Conservation (phyloP, 176 grass and related monocot species). For the Rhipidocladum racemiflorum region DNA sequence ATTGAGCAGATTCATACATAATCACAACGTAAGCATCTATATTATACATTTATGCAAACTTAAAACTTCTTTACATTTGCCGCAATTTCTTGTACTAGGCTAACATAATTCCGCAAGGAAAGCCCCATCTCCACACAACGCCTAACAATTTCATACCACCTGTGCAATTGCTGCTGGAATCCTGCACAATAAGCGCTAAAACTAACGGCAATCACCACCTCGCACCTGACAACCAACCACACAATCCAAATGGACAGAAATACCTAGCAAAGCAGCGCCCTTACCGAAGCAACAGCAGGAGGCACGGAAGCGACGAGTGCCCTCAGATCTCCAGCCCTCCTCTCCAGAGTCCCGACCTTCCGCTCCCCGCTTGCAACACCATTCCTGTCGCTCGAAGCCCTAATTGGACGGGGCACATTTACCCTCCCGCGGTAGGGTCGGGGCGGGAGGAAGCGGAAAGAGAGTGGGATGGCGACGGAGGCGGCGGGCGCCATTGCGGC, state of each 20-base stretch:
- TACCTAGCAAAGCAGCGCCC: neutral
- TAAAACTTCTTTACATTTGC: neutral
- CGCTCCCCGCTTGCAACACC: constrained; percentile 3
- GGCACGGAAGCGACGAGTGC: constrained; percentile 37
- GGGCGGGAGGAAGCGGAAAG: neutral
- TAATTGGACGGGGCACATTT: constrained; percentile 18
- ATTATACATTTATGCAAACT: neutral
- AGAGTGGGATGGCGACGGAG: constrained; percentile 15
- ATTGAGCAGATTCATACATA: neutral
- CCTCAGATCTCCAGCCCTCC: constrained; percentile 39
- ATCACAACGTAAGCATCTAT: neutral
- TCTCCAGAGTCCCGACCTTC: constrained; percentile 28
- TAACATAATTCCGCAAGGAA: neutral
- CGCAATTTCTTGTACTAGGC: neutral
- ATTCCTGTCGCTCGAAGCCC: constrained; percentile 30
- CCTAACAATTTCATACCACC: neutral
- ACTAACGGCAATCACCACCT: neutral
- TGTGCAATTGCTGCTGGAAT: neutral
- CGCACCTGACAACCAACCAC: neutral
- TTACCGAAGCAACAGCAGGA: constrained; percentile 40
- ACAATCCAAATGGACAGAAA: neutral
- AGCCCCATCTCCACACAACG: neutral
- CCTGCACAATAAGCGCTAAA: neutral
- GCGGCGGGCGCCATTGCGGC: constrained; percentile 43
- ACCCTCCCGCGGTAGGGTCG: neutral